Conservation (phyloP, 2,329 filamentous ascomycete genomes). For the Nothopassalora personata region DNA sequence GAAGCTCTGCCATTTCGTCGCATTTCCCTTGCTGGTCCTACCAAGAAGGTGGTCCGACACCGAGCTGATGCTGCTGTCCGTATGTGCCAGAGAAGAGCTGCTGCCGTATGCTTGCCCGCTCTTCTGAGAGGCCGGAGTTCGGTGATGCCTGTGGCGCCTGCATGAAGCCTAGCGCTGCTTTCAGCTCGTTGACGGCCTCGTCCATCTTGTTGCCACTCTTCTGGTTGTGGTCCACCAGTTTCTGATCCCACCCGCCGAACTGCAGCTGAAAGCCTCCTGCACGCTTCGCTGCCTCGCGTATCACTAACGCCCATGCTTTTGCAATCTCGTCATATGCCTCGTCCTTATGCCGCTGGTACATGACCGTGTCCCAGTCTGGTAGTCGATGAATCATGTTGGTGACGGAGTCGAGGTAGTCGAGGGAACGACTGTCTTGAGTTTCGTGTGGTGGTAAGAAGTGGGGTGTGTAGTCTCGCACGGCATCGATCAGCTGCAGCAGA, state of each 20-base stretch:
- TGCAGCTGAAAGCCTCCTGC: constrained; percentile 86
- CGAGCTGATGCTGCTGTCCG: constrained; percentile 51
- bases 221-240: constrained; percentile 79
- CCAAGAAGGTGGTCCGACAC: constrained; percentile 40
- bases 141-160: constrained; percentile 39
- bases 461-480: constrained; percentile 87
- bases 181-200: constrained; percentile 72
- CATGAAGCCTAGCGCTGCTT: constrained; percentile 73
- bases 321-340: constrained; percentile 95
- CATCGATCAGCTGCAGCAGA: constrained; percentile 74
- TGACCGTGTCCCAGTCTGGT: constrained; percentile 83
- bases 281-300: constrained; percentile 84
- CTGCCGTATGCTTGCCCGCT: constrained; percentile 48
- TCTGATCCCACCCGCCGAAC: constrained; percentile 88
- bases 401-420: constrained; percentile 82
- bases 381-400: constrained; percentile 86
- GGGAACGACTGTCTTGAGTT: constrained; percentile 71
- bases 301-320: constrained; percentile 85
- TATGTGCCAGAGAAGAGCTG: constrained; percentile 37
- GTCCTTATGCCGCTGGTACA: constrained; percentile 88
- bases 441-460: constrained; percentile 93
- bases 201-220: constrained; percentile 76
- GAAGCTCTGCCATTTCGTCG: background rate
- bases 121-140: constrained; percentile 26
- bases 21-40: background rate